Evolutionary conservation across 371 early-diverging fungal species (phyloP).

Genomic region (Circinella minor): DNA sequence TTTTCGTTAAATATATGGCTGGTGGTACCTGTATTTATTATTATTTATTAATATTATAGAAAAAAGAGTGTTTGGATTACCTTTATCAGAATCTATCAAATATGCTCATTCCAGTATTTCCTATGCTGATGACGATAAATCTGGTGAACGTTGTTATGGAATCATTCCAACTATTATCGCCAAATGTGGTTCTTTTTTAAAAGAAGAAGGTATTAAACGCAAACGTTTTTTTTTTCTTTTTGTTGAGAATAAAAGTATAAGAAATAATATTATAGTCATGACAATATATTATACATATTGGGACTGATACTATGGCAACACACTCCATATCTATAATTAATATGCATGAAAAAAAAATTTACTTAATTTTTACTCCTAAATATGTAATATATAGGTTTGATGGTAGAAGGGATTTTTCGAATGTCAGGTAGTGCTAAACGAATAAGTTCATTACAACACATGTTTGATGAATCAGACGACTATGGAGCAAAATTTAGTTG

Average conservation of each 20-base stretch:
- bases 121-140: conserved; percentile 28
- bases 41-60: conserved; percentile 25
- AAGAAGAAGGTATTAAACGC: conserved; percentile 52
- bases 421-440: conserved; percentile 69
- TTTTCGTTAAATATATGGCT: not conserved
- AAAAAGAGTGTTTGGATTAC: conserved; percentile 43
- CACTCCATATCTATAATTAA: too few species aligned
- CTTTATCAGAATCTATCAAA: conserved; percentile 38
- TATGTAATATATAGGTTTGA: conserved; percentile 29
- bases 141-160: conserved; percentile 37
- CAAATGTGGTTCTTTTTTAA: conserved; percentile 60
- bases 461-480: conserved; percentile 60
- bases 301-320: too few species aligned
- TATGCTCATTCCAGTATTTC: conserved; percentile 47
- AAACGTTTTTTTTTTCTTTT: not conserved
- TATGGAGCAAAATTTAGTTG: conserved; percentile 61
- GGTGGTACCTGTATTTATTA: conserved; percentile 1
- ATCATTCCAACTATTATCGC: conserved; percentile 59
- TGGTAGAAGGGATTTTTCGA: conserved; percentile 64
- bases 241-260: too few species aligned
- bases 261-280: too few species aligned
- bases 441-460: conserved; percentile 55
- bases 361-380: too few species aligned
- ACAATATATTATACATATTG: too few species aligned
- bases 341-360: too few species aligned